These are phyloP conservation scores for Lachancea cidri DNA, from an alignment of 805 yeast genomes.

Conservation along the genomic window DNA sequence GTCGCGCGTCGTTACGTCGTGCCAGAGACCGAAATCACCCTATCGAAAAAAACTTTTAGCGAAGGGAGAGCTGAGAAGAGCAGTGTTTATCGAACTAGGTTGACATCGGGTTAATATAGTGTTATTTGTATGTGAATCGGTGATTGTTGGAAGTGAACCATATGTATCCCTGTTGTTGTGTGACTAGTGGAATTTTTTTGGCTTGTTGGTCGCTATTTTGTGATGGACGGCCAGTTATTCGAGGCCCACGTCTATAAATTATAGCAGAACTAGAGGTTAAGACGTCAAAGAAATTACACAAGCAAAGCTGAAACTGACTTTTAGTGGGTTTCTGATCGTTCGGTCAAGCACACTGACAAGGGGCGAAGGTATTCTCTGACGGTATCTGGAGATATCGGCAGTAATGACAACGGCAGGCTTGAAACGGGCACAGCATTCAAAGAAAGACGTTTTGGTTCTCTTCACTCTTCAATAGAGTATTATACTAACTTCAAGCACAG, in stretches of 20 bases:
- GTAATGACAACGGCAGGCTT: too few relatives aligned
- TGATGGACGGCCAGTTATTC: neutral
- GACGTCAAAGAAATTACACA: too few relatives aligned
- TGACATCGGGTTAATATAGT: neutral
- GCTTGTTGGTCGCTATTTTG: neutral
- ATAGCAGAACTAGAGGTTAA: neutral
- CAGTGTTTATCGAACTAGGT: neutral
- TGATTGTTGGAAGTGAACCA: too few relatives aligned
- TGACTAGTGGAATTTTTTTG: too few relatives aligned
- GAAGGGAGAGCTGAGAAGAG: neutral
- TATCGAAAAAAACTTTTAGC: neutral
- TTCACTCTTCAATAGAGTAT: neutral
- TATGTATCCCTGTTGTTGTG: too few relatives aligned
- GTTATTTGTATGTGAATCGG: neutral
- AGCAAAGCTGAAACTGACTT: too few relatives aligned
- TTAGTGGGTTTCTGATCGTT: too few relatives aligned
- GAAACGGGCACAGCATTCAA: too few relatives aligned
- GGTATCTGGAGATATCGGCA: slow-evolving; percentile 3
- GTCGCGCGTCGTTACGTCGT: neutral
- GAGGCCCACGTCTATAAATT: neutral
- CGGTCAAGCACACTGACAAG: too few relatives aligned
- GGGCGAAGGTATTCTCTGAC: neutral
- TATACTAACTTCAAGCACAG: neutral
- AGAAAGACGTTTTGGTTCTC: neutral
- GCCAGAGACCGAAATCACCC: neutral